Evolutionary conservation across 1,284 basidiomycete species (phyloP).

Genomic region (Mycena sp.): DNA sequence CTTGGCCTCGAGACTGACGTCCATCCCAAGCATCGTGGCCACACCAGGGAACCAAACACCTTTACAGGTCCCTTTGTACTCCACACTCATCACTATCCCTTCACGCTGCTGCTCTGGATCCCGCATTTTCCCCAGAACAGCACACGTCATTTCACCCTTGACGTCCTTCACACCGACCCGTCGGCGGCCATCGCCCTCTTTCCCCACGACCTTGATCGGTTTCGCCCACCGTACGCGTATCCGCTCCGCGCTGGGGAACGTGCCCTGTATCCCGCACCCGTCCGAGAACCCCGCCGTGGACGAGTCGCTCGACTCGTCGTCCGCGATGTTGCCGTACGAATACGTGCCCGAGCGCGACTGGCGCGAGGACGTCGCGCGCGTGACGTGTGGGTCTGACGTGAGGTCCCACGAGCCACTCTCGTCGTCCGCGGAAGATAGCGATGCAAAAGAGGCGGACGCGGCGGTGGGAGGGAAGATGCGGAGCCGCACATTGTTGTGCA

Average conservation of each 20-base stretch:
- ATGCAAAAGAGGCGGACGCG: conserved; percentile 71
- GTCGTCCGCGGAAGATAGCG: conserved; percentile 77
- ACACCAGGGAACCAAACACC: conserved; percentile 84
- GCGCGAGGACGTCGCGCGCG: conserved; percentile 58
- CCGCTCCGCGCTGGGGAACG: conserved; percentile 79
- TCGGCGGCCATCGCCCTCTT: conserved; percentile 60
- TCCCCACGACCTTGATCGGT: conserved; percentile 61
- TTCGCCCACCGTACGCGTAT: conserved; percentile 81
- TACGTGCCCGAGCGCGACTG: conserved; percentile 54
- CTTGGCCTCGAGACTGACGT: conserved; percentile 72
- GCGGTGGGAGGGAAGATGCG: conserved; percentile 72
- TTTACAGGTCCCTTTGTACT: conserved; percentile 77
- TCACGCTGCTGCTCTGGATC: conserved; percentile 51
- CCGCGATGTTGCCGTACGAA: conserved; percentile 75
- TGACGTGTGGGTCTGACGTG: conserved; percentile 79
- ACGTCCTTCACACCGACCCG: conserved; percentile 74
- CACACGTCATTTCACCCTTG: conserved; percentile 70
- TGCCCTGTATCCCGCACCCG: conserved; percentile 75
- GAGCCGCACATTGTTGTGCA: conserved; percentile 78
- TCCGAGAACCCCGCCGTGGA: conserved; percentile 65
- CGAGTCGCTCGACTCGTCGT: conserved; percentile 83
- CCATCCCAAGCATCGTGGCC: conserved; percentile 81
- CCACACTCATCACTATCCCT: conserved; percentile 73
- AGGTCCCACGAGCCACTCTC: conserved; percentile 75
- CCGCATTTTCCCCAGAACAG: conserved; percentile 59